A percentile compares a stretch with the other conserved stretches of the same genome.
Evolutionary conservation across 768 basidiomycete species (phyloP).

Genomic region (Pulveroboletus sp.): DNA sequence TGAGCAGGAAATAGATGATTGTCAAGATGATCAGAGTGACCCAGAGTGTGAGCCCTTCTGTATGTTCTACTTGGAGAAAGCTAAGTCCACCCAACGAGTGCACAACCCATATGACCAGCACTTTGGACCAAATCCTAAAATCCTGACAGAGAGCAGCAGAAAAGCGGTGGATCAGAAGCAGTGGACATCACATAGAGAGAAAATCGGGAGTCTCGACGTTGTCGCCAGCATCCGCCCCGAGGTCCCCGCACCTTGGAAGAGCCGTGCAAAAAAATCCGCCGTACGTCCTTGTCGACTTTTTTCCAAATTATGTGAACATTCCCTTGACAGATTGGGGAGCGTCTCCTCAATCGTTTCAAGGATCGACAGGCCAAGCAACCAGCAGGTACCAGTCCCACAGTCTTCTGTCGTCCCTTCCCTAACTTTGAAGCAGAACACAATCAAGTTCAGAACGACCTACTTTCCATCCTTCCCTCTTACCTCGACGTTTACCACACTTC

Average conservation of each 20-base stretch:
- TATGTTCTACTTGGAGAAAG: background rate
- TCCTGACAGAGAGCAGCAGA: constrained; percentile 48
- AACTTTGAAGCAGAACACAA: constrained; percentile 38
- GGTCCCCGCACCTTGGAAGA: constrained; percentile 32
- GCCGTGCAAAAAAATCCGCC: constrained; percentile 20
- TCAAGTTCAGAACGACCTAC: constrained; percentile 60
- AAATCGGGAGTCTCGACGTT: constrained; percentile 49
- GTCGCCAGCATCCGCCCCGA: constrained; percentile 46
- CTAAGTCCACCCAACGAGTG: constrained; percentile 10
- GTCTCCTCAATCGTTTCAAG: constrained; percentile 53
- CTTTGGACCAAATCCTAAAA: constrained; percentile 59
- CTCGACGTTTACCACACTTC: constrained; percentile 76
- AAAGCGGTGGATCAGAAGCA: constrained; percentile 48
- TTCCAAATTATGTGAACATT: too few species aligned
- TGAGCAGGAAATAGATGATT: constrained; percentile 28
- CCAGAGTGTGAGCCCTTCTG: constrained; percentile 9
- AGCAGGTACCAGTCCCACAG: constrained; percentile 37
- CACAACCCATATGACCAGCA: constrained; percentile 64
- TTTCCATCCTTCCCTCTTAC: constrained; percentile 62
- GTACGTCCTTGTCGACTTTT: too few species aligned
- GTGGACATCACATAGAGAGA: constrained; percentile 54
- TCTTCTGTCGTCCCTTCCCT: constrained; percentile 1
- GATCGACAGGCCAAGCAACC: constrained; percentile 50
- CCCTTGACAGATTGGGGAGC: constrained; percentile 58
- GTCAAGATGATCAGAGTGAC: constrained; percentile 31